Evolutionary conservation across 192 early-diverging fungal species (phyloP), one percentile per base, ranked within the genome.

Genomic region (Tieghemiomyces parasiticus): DNA sequence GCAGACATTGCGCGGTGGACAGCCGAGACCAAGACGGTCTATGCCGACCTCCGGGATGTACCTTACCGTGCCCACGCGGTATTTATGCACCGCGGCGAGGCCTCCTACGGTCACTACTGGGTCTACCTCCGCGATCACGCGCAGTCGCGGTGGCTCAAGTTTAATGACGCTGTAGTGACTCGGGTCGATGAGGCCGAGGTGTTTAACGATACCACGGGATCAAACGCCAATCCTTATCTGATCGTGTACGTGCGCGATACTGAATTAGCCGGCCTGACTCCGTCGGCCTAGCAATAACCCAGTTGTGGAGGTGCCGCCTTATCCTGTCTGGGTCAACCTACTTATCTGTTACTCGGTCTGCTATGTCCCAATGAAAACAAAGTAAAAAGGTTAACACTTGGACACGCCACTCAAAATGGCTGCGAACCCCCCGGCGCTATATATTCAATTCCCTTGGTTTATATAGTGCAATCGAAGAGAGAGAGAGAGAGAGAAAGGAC

Each of bases 51-150:
- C 29, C 46, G 35, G 16, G 46, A 65, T 6, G 65, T 67, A 34
- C 67, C 75, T 26, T 89, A 89, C 59, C 73, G 71, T 0, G 58
- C 85, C 51, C 85, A 89, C 61, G 87, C 87, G 10, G 85, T 86
- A 53, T 89, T 89, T 67, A 81, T 87, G 48, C 87, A 89, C 54
- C 78, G 77, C 58, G 84, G 83, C 30, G 46, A 38, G 64, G 72
- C 80, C 44, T 74, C 77, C 6, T 83, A 81, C 72, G 87, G 87
- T 1, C 87, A 89, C 59, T 89, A 89, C 58, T 89, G 87, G 87
- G 74, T 83, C 1, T 87, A 89, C 35, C 74, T 89, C 22, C 69
- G 75, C 13, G 84, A 89, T 58, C 66, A 70, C 33, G 63, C 66
- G 16, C 35, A 67, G 19, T 60, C 70, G 19, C 74, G 82, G 13